These are phyloP conservation scores for Raffaelea deltoideospora DNA, from an alignment of 2,329 filamentous ascomycete genomes.

Conservation along the genomic window DNA sequence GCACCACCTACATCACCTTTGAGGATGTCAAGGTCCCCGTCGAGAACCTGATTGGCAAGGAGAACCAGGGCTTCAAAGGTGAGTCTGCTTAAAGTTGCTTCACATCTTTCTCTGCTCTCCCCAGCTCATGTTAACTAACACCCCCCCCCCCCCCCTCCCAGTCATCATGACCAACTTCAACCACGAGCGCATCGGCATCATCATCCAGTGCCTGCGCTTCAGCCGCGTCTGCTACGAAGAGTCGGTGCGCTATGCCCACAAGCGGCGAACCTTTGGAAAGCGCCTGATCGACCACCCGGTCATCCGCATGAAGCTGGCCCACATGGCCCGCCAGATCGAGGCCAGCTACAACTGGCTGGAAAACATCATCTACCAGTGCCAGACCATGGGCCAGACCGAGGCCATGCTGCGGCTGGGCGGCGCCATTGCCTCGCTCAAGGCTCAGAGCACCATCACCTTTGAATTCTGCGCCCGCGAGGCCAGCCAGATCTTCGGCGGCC, in stretches of 20 bases:
- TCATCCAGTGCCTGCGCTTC: constrained; percentile 94
- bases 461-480: constrained; percentile 97
- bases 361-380: constrained; percentile 83
- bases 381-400: constrained; percentile 85
- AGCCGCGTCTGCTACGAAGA: constrained; percentile 95
- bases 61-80: constrained; percentile 92
- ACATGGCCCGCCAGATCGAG: constrained; percentile 97
- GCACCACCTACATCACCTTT: constrained; percentile 95
- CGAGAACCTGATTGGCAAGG: constrained; percentile 95
- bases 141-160: no score
- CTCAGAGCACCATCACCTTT: constrained; percentile 84
- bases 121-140: background rate
- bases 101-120: background rate
- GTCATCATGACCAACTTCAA: constrained; percentile 99
- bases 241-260: constrained; percentile 90
- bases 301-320: constrained; percentile 91
- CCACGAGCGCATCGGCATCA: constrained; percentile 96
- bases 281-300: constrained; percentile 93
- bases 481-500: constrained; percentile 89
- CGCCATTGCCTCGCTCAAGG: constrained; percentile 85
- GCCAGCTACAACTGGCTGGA: constrained; percentile 96
- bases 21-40: constrained; percentile 99
- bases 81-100: no score
- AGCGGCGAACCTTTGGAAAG: constrained; percentile 93
- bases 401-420: constrained; percentile 93